phyloP scores from a whole-genome alignment of 192 early-diverging fungal species.

The Gigaspora rosea region DNA sequence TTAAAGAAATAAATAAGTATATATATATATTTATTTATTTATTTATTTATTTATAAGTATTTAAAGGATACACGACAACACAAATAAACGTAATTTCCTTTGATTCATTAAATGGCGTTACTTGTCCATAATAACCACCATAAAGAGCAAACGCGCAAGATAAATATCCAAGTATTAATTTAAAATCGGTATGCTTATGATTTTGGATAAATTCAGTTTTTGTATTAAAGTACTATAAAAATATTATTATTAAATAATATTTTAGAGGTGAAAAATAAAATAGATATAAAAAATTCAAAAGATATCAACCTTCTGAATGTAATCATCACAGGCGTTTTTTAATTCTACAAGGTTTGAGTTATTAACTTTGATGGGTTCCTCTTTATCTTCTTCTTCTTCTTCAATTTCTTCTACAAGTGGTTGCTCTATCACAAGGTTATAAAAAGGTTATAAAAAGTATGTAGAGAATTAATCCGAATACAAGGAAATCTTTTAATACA shows the following conservation, averaged over 20 bases:
- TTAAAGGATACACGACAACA: conserved; percentile 52
- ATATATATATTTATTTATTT: neutral
- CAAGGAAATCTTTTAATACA: too few relatives aligned
- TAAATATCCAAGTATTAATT: conserved; percentile 79
- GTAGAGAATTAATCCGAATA: too few relatives aligned
- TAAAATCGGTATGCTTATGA: conserved; percentile 80
- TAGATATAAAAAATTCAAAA: neutral
- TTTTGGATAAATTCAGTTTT: conserved; percentile 63
- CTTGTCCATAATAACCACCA: conserved; percentile 70
- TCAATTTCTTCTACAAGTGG: too few relatives aligned
- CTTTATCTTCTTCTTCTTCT: neutral
- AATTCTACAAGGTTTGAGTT: conserved; percentile 51
- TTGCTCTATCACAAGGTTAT: too few relatives aligned
- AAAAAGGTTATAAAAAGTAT: too few relatives aligned
- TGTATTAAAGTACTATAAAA: conserved; percentile 46
- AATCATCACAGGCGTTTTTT: conserved; percentile 67
- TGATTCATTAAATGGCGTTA: conserved; percentile 63
- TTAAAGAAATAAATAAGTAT: neutral
- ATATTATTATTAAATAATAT: neutral
- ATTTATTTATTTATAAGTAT: neutral
- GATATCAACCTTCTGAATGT: conserved; percentile 52
- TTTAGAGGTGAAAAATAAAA: neutral
- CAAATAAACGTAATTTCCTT: conserved; percentile 63
- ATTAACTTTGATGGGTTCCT: conserved; percentile 41
- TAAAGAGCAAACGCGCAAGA: conserved; percentile 72